A percentile compares a stretch with the other conserved stretches of the same genome.
These are phyloP conservation scores for Lenzites betulinus DNA, from an alignment of 768 basidiomycete species.

Conservation along the genomic window DNA sequence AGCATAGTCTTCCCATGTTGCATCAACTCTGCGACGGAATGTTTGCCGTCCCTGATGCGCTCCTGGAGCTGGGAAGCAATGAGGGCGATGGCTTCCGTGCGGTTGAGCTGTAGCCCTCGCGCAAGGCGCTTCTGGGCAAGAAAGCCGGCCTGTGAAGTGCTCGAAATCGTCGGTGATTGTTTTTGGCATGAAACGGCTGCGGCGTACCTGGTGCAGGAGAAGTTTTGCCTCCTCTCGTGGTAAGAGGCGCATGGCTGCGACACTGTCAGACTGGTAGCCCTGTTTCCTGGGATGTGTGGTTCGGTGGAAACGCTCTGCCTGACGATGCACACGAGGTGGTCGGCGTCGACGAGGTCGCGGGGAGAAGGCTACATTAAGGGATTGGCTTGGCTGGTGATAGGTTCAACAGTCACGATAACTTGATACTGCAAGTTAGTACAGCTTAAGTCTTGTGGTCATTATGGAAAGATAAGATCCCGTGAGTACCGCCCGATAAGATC, in stretches of 20 bases:
- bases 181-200: background rate
- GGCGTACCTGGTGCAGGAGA: slow-evolving; percentile 65
- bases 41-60: slow-evolving; percentile 85
- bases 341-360: background rate
- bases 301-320: background rate
- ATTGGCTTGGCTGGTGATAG: background rate
- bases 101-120: slow-evolving; percentile 86
- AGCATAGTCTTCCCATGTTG: slow-evolving; percentile 86
- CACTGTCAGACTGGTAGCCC: background rate
- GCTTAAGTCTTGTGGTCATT: background rate
- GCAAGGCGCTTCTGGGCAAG: slow-evolving; percentile 95
- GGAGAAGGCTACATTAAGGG: background rate
- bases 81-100: slow-evolving; percentile 84
- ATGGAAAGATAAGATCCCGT: slow-evolving; percentile 5
- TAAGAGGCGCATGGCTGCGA: slow-evolving; percentile 58
- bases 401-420: slow-evolving; percentile 8
- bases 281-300: background rate
- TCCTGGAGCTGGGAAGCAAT: slow-evolving; percentile 94
- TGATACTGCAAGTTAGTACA: too few species aligned
- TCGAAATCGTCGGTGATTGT: background rate
- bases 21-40: slow-evolving; percentile 92
- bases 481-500: background rate
- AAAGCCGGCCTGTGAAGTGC: slow-evolving; percentile 62
- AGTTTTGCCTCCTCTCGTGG: slow-evolving; percentile 79
- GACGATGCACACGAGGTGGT: slow-evolving; percentile 5